Percentiles rank a stretch among this genome's conserved stretches.
Conservation (phyloP, 352 stramenopile genomes). For the Aphanomyces stellatus region DNA sequence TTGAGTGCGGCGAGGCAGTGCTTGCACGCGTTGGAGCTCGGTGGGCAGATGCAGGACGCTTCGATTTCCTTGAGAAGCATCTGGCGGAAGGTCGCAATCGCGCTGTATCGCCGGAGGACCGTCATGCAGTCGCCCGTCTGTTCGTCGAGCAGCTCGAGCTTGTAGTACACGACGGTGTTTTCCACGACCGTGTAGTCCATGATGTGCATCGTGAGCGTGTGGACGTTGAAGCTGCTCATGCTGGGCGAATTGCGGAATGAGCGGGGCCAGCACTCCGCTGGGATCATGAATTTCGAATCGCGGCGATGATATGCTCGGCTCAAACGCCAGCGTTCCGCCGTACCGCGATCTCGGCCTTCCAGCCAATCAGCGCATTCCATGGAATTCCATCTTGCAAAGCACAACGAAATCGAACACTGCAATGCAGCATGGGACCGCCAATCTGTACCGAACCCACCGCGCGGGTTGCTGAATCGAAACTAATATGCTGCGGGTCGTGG, state of each 20-base stretch:
- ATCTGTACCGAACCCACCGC: too few species aligned
- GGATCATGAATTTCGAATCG: too few species aligned
- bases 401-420: too few species aligned
- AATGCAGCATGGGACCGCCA: too few species aligned
- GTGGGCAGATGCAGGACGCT: not conserved
- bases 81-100: not conserved
- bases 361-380: too few species aligned
- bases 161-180: conserved; percentile 13
- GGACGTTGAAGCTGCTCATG: conserved; percentile 10
- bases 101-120: conserved; percentile 15
- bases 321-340: not conserved
- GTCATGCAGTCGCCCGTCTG: conserved; percentile 5
- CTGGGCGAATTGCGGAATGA: not conserved
- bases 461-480: too few species aligned
- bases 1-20: not conserved
- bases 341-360: not conserved
- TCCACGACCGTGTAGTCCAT: conserved; percentile 15
- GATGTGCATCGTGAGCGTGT: conserved; percentile 14
- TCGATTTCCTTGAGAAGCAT: conserved; percentile 12
- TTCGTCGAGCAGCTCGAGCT: conserved; percentile 14
- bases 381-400: too few species aligned
- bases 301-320: too few species aligned
- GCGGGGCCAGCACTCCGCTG: too few species aligned
- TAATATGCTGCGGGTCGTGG: too few species aligned
- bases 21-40: not conserved